These are phyloP conservation scores for Monilinia fructicola DNA, from an alignment of 2,329 filamentous ascomycete species.

Conservation along the genomic window DNA sequence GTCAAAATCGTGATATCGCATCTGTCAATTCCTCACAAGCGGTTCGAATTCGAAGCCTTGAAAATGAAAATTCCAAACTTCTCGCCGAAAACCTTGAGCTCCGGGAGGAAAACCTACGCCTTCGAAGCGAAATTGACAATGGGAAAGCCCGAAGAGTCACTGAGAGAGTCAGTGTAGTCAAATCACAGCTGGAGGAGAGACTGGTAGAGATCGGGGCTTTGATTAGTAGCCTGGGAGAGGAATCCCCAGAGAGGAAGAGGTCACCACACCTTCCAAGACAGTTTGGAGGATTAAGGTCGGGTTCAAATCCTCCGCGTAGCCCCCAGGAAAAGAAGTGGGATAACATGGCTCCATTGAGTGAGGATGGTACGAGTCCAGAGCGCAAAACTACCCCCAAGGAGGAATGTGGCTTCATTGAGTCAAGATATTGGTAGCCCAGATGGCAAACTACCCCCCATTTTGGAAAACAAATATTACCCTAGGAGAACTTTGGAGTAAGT, in stretches of 20 bases:
- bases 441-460: constrained; percentile 61
- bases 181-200: constrained; percentile 68
- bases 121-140: constrained; percentile 66
- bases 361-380: constrained; percentile 45
- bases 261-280: constrained; percentile 44
- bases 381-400: constrained; percentile 52
- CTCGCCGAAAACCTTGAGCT: constrained; percentile 78
- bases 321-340: constrained; percentile 56
- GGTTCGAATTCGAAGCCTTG: constrained; percentile 72
- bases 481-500: constrained; percentile 67
- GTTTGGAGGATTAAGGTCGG: constrained; percentile 35
- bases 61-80: constrained; percentile 71
- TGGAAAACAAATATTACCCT: constrained; percentile 67
- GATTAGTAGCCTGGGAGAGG: constrained; percentile 63
- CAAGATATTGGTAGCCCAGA: constrained; percentile 42
- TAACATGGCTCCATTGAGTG: constrained; percentile 40
- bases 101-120: constrained; percentile 65
- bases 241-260: constrained; percentile 55
- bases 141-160: constrained; percentile 59
- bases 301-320: constrained; percentile 43
- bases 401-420: constrained; percentile 42
- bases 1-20: constrained; percentile 82
- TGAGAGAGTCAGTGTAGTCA: constrained; percentile 68
- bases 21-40: constrained; percentile 76
- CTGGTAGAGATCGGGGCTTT: constrained; percentile 68